Evolutionary conservation across 2,329 filamentous ascomycete species (phyloP), one percentile per base, ranked within the genome.

Genomic region (Monosporascus sp.): DNA sequence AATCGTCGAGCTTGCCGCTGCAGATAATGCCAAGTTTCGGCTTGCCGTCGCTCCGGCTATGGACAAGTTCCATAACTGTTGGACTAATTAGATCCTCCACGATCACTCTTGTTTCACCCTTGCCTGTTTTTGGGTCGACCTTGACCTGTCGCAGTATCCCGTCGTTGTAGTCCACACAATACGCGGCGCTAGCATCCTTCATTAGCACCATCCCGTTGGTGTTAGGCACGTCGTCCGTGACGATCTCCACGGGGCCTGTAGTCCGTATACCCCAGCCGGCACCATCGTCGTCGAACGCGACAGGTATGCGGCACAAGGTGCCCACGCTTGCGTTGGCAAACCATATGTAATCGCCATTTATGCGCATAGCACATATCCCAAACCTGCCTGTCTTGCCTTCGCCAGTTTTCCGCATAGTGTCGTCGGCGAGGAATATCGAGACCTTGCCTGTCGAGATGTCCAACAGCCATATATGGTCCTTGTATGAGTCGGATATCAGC

Each of bases 251-350:
- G 18, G 59, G 55, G 5, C 66, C 65, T 20, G 52, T 54, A 9
- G 48, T 44, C 39, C 58, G 61, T 20, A 67, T 54, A 17, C 48
- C 64, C 22, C 58, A 57, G 2, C 54, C 47, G 11, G 59, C 53
- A 4, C 56, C 57, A 3, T 50, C 47, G 17, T 60, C 55, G 18
- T 51, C 46, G 3, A 35, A 35, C 46, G 58, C 56, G 20, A 68
- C 54, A 1, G 66, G 66, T 24, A 68, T 52, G 27, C 65, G 64
- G 53, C 59, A 57, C 37, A 68, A 24, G n/a, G 25, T 58, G 50
- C 66, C 66, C 14, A 47, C 54, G 47, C 65, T 63, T n/a, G 59
- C 66, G 41, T 68, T 68, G 11, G 64, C 66, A 54, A 65, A 68
- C 54, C 63, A 67, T 5, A 67, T 37, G 49, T 49, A 63, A 27